These are phyloP conservation scores for Debaryomyces subglobosus DNA, from an alignment of 1,139 yeast genomes.

Conservation along the genomic window DNA sequence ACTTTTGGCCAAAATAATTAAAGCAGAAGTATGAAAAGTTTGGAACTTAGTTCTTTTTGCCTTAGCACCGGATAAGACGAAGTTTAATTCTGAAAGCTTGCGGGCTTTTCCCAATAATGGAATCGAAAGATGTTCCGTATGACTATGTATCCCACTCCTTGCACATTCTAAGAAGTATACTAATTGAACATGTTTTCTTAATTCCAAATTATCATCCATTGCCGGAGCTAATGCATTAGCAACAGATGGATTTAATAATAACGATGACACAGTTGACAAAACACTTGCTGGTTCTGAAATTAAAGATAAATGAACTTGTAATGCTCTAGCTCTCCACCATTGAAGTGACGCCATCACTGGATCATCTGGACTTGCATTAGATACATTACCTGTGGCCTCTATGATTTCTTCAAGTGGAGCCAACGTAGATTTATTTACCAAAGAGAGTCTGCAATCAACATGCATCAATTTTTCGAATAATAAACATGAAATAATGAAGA, in stretches of 20 bases:
- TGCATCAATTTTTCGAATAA: constrained; percentile 54
- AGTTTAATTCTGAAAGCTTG: constrained; percentile 59
- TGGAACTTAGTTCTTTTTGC: constrained; percentile 90
- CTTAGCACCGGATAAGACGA: constrained; percentile 81
- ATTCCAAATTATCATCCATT: constrained; percentile 22
- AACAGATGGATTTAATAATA: constrained; percentile 37
- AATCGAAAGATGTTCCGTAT: constrained; percentile 57
- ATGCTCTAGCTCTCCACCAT: constrained; percentile 77
- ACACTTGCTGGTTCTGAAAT: constrained; percentile 59
- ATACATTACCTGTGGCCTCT: constrained; percentile 20
- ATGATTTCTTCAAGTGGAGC: constrained; percentile 25
- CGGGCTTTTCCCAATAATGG: constrained; percentile 57
- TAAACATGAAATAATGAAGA: constrained; percentile 49
- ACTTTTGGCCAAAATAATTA: constrained; percentile 79
- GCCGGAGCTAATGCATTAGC: constrained; percentile 35
- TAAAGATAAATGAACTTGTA: constrained; percentile 63
- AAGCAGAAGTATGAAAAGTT: constrained; percentile 65
- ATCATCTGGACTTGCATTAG: constrained; percentile 16
- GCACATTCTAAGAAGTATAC: constrained; percentile 68
- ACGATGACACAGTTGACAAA: constrained; percentile 43
- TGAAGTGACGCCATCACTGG: constrained; percentile 49
- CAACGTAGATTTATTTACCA: constrained; percentile 22
- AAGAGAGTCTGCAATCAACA: constrained; percentile 30
- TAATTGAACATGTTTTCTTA: constrained; percentile 43
- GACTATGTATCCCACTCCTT: constrained; percentile 61